These are phyloP conservation scores for Actinomortierella wolfii DNA, from an alignment of 371 early-diverging fungal species.

Conservation along the genomic window DNA sequence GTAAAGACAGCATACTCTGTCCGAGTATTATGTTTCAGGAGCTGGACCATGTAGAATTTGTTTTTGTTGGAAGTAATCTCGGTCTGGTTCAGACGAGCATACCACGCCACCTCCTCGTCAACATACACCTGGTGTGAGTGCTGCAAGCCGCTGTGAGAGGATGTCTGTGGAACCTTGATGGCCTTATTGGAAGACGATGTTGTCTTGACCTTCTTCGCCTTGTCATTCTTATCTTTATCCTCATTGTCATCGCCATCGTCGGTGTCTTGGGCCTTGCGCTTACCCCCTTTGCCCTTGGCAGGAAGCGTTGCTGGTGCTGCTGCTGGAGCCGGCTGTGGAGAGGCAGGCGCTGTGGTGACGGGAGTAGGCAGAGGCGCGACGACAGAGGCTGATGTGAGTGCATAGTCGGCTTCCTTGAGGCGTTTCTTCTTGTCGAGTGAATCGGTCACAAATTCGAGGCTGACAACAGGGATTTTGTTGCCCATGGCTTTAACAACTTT, in stretches of 20 bases:
- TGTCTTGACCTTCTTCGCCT: constrained; percentile 24
- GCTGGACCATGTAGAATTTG: constrained; percentile 69
- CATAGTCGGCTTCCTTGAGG: constrained; percentile 21
- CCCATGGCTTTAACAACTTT: constrained; percentile 31
- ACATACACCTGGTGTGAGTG: constrained; percentile 39
- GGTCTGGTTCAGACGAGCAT: constrained; percentile 67
- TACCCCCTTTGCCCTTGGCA: not conserved
- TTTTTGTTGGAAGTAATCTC: constrained; percentile 66
- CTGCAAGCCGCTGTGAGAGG: constrained; percentile 8
- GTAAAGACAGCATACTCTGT: constrained; percentile 21
- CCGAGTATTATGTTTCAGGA: constrained; percentile 39
- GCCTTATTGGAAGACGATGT: not conserved
- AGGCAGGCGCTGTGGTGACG: constrained; percentile 1
- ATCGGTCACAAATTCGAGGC: constrained; percentile 46
- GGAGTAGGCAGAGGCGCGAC: constrained; percentile 4
- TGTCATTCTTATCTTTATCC: constrained; percentile 39
- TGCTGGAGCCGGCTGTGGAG: not conserved
- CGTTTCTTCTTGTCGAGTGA: constrained; percentile 34
- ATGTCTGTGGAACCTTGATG: constrained; percentile 45
- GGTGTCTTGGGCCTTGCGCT: constrained; percentile 37
- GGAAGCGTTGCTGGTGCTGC: not conserved
- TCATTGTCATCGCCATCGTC: constrained; percentile 10
- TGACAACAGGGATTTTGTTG: constrained; percentile 33
- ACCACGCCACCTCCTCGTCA: constrained; percentile 50
- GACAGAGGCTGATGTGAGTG: not conserved